phyloP scores from a whole-genome alignment of 73 alveolate genomes.

The Paramecium octaurelia region DNA sequence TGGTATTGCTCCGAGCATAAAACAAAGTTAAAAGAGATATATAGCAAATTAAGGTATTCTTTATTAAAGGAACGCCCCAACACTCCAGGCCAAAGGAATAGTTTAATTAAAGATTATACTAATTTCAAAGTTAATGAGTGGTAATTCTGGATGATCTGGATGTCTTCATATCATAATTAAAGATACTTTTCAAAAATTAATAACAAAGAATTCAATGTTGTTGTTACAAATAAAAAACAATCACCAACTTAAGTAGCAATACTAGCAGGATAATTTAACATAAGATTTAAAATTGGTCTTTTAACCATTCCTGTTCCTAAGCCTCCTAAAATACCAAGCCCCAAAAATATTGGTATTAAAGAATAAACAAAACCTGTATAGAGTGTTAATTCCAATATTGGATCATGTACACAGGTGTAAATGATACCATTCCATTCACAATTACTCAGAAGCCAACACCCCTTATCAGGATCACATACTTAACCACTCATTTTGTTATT shows the following conservation, averaged over 20 bases:
- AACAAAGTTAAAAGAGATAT: not conserved
- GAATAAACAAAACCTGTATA: conserved; percentile 26
- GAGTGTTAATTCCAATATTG: not conserved
- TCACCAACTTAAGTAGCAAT: not conserved
- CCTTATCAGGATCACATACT: not conserved
- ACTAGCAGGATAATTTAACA: not conserved
- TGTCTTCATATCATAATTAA: not conserved
- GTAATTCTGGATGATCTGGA: conserved; percentile 1
- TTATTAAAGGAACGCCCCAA: not conserved
- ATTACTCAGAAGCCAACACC: conserved; percentile 10
- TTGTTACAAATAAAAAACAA: not conserved
- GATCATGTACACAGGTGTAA: not conserved
- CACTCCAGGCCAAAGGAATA: conserved; percentile 34
- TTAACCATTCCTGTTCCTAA: conserved; percentile 41
- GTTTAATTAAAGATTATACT: conserved; percentile 3
- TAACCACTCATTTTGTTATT: not conserved
- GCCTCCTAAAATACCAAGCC: conserved; percentile 36
- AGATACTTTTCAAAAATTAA: conserved; percentile 28
- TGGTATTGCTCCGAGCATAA: conserved; percentile 6
- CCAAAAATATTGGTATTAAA: conserved; percentile 4
- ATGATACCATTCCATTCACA: not conserved
- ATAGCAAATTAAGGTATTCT: not conserved
- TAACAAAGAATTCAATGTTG: not conserved
- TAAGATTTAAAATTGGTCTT: conserved; percentile 9
- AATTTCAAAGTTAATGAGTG: not conserved